Percentiles rank a stretch among this genome's conserved stretches.
phyloP scores from a whole-genome alignment of 139 green algal genomes.

The Chlamydomonas urium region DNA sequence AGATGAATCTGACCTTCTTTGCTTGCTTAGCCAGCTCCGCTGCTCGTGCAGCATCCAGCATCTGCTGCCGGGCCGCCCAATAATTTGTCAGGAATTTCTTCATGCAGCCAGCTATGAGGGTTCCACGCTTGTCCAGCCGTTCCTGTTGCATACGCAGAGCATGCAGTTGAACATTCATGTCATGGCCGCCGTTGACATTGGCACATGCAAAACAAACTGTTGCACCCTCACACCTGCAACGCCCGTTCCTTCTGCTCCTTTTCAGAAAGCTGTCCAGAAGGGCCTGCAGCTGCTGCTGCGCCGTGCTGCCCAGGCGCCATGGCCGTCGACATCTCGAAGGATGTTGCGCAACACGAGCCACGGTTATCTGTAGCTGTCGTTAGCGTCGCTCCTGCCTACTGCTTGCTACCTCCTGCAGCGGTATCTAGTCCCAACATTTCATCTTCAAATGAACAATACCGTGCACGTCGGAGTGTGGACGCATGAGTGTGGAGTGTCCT shows the following conservation, averaged over 20 bases:
- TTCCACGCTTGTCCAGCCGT: constrained; percentile 1
- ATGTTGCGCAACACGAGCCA: too few species aligned
- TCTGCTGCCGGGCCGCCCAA: constrained; percentile 4
- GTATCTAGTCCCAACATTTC: too few species aligned
- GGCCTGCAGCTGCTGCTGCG: too few species aligned
- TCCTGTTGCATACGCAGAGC: constrained; percentile 11
- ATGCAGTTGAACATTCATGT: not conserved
- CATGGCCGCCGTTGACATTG: not conserved
- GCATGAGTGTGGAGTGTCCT: too few species aligned
- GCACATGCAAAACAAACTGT: not conserved
- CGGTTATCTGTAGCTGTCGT: too few species aligned
- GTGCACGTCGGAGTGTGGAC: too few species aligned
- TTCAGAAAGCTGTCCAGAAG: too few species aligned
- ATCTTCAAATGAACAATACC: too few species aligned
- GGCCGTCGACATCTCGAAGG: too few species aligned
- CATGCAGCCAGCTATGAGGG: not conserved
- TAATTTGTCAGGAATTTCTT: constrained; percentile 15
- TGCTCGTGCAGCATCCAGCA: constrained; percentile 17
- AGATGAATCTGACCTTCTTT: constrained; percentile 7
- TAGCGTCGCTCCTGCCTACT: too few species aligned
- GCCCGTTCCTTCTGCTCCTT: constrained; percentile 10
- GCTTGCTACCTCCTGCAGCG: too few species aligned
- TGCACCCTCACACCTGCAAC: not conserved
- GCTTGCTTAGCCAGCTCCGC: constrained; percentile 7
- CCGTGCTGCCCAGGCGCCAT: too few species aligned